phyloP scores from a whole-genome alignment of 139 green algal genomes.

The Haematococcus lacustris region DNA sequence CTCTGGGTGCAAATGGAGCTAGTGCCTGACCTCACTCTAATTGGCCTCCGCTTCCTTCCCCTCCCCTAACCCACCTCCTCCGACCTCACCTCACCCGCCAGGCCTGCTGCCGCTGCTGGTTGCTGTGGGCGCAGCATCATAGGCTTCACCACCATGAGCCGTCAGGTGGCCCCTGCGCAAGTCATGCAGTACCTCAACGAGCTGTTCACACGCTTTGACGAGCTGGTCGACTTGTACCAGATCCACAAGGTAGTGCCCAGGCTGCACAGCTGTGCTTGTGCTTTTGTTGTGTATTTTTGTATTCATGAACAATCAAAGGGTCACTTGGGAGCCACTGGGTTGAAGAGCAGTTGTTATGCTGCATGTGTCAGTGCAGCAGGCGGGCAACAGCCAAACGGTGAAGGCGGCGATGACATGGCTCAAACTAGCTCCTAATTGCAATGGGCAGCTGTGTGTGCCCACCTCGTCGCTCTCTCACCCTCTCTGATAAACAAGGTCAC shows the following conservation, averaged over 20 bases:
- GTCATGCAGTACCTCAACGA: conserved; percentile 22
- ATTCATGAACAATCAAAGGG: background rate
- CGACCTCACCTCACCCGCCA: too few relatives aligned
- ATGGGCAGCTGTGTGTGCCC: too few relatives aligned
- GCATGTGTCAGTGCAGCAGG: too few relatives aligned
- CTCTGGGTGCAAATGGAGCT: background rate
- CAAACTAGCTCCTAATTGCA: too few relatives aligned
- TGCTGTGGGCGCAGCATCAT: background rate
- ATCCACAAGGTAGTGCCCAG: conserved; percentile 2
- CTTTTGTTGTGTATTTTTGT: background rate
- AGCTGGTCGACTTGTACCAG: conserved; percentile 18
- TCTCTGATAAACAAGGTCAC: too few relatives aligned
- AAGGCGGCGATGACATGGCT: too few relatives aligned
- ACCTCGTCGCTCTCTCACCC: too few relatives aligned
- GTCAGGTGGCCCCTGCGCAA: conserved; percentile 1
- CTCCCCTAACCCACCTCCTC: too few relatives aligned
- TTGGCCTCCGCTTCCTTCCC: too few relatives aligned
- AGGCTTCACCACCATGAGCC: conserved; percentile 21
- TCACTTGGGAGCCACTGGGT: background rate
- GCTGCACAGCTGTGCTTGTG: background rate
- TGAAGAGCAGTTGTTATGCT: background rate
- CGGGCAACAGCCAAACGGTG: background rate
- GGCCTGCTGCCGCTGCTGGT: background rate
- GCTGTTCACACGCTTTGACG: conserved; percentile 15
- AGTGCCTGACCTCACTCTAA: background rate